Evolutionary conservation across 768 basidiomycete genomes (phyloP), one percentile per base, ranked within the genome.

Genomic region (Tulasnella sp.): DNA sequence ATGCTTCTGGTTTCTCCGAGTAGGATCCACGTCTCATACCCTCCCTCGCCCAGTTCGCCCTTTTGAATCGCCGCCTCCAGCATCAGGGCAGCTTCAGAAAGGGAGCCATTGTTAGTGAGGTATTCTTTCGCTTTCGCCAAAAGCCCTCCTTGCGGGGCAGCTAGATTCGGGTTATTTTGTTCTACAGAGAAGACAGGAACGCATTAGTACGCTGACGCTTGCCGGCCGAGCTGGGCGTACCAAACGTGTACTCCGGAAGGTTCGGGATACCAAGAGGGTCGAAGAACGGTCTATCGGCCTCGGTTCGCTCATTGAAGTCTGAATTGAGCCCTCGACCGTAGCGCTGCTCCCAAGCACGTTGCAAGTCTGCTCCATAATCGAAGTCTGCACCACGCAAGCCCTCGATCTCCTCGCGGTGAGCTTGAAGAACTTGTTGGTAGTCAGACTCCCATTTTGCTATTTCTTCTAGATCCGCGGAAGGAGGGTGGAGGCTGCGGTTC

Each of bases 21-120:
- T 22, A 96, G 83, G 68, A 94, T 88, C 96, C 96, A 99, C 0
- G 94, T 86, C 78, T 96, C 95, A 67, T 89, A 92, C 66, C 92
- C 88, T 32, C 88, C 90, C 77, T 90, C 87, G 32, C 92, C 92
- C 8, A 90, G 80, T 72, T 94, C 90, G 11, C 89, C 91, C 75
- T 85, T 85, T 80, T 91, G 89, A 73, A 98, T 91, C 41, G 94
- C 93, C 16, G 94, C 94, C 81, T 99, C 96, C 26, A 98, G 83
- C 77, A 96, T 83, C 44, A 94, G 83, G 0, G 89, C 90, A 14
- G 90, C 94, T 78, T 97, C 93, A 1, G 93, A 89, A 29, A 99
- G 80, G 2, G 95, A 91, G 1, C 93, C 94, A 70, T 94, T 93
- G 73, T 86, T 84, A 26, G 88, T 86, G 11, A 98, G 81, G 17